Conservation (phyloP, 352 stramenopile genomes). For the Pythium periplocum region DNA sequence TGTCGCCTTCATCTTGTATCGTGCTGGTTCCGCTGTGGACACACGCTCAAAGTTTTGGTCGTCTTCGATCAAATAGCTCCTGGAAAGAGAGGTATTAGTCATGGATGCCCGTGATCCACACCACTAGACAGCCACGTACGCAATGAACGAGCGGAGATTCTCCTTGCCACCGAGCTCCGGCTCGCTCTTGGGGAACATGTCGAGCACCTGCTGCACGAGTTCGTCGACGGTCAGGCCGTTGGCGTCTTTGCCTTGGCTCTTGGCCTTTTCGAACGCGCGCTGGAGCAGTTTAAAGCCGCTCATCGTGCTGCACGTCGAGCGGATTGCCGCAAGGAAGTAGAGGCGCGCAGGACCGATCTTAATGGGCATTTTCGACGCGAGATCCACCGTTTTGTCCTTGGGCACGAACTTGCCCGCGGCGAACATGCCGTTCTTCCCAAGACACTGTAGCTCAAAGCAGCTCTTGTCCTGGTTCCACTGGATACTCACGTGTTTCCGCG, state of each 20-base stretch:
- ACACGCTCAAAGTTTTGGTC: conserved; percentile 29
- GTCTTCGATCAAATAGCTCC: conserved; percentile 29
- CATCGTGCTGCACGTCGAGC: conserved; percentile 75
- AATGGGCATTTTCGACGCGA: conserved; percentile 65
- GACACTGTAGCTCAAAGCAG: conserved; percentile 69
- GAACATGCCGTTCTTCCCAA: conserved; percentile 83
- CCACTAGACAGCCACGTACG: conserved; percentile 24
- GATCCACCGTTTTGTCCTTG: conserved; percentile 68
- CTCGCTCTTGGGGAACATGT: conserved; percentile 69
- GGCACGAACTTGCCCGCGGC: conserved; percentile 56
- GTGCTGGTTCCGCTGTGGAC: conserved; percentile 11
- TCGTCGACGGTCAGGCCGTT: conserved; percentile 48
- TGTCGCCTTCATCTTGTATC: conserved; percentile 21
- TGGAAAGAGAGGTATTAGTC: background rate
- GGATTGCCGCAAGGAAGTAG: conserved; percentile 73
- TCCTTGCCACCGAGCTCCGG: conserved; percentile 65
- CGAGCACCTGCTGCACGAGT: conserved; percentile 66
- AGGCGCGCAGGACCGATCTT: conserved; percentile 73
- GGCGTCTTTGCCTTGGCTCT: conserved; percentile 23
- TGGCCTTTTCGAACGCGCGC: conserved; percentile 77
- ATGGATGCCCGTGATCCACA: too few species aligned
- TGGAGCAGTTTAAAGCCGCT: conserved; percentile 80
- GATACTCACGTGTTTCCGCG: conserved; percentile 66
- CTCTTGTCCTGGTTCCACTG: conserved; percentile 70
- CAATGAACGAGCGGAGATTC: conserved; percentile 63